A percentile compares a stretch with the other conserved stretches of the same genome.
Evolutionary conservation across 1,139 yeast genomes (phyloP).

Genomic region (Blastobotrys illinoisensis): DNA sequence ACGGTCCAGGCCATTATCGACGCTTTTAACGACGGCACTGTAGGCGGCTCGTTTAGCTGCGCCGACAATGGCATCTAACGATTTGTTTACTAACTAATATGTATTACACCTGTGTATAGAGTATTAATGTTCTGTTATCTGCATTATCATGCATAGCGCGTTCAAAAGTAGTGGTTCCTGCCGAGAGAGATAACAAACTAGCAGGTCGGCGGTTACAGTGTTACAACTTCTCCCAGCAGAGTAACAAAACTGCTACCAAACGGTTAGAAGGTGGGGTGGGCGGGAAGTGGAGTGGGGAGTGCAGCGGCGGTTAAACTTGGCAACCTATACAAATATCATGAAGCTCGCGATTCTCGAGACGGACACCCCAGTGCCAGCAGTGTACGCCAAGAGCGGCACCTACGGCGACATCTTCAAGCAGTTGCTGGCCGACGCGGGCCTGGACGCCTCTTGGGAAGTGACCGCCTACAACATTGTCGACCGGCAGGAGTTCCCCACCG

Average conservation of each 20-base stretch:
- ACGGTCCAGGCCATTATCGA: conserved; percentile 48
- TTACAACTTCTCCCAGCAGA: no score
- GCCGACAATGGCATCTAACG: conserved; percentile 7
- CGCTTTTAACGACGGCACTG: conserved; percentile 43
- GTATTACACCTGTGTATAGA: no score
- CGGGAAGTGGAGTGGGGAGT: no score
- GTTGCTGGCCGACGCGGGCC: conserved; percentile 29
- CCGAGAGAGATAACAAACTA: no score
- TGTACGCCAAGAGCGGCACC: conserved; percentile 25
- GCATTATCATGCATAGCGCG: no score
- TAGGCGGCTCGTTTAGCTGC: conserved; percentile 50
- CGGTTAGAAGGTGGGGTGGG: no score
- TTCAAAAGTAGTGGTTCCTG: no score
- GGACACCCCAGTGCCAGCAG: conserved; percentile 28
- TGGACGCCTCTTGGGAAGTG: conserved; percentile 23
- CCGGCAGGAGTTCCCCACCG: conserved; percentile 40
- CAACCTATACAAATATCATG: conserved; percentile 1
- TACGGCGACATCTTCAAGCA: conserved; percentile 34
- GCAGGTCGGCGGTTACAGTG: no score
- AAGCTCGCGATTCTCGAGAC: conserved; percentile 30
- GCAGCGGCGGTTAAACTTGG: background rate
- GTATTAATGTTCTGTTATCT: no score
- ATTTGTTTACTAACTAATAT: background rate
- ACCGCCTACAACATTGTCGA: conserved; percentile 44
- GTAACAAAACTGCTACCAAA: no score